phyloP scores from a whole-genome alignment of 768 basidiomycete species.

The Suillus cothurnatus region DNA sequence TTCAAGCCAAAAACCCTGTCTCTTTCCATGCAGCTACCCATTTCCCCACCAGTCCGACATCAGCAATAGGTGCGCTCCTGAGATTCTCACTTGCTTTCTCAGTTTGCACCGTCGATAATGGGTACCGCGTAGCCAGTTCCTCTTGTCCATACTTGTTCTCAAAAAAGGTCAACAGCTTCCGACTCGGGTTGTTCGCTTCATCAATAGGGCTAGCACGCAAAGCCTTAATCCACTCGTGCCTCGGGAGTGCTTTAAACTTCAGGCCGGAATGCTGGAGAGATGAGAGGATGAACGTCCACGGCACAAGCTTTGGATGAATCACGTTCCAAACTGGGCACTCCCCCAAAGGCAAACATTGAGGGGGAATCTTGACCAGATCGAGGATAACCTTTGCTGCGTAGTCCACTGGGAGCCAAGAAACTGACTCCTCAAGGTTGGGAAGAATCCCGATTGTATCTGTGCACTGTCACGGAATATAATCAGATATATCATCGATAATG shows the following conservation, averaged over 20 bases:
- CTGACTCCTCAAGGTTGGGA: constrained; percentile 32
- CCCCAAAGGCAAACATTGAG: not conserved
- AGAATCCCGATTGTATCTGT: constrained; percentile 42
- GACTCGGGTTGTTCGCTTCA: constrained; percentile 25
- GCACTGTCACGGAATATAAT: constrained; percentile 37
- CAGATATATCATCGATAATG: not conserved
- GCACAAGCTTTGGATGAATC: constrained; percentile 16
- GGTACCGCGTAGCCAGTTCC: constrained; percentile 12
- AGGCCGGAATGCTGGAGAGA: constrained; percentile 41
- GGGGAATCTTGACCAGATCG: constrained; percentile 39
- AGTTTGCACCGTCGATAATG: constrained; percentile 14
- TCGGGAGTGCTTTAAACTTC: constrained; percentile 22
- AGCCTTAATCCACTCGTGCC: constrained; percentile 25
- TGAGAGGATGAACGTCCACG: constrained; percentile 44
- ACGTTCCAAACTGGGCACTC: constrained; percentile 27
- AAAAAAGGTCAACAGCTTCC: constrained; percentile 27
- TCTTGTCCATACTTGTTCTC: constrained; percentile 26
- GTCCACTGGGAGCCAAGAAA: constrained; percentile 56
- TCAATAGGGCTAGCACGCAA: constrained; percentile 25
- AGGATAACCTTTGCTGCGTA: constrained; percentile 48
- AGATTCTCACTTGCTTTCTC: constrained; percentile 19
- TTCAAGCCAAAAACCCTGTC: constrained; percentile 36
- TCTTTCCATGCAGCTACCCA: constrained; percentile 47
- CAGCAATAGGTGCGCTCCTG: constrained; percentile 17
- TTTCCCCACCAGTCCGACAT: constrained; percentile 37